Evolutionary conservation across 2,329 filamentous ascomycete genomes (phyloP).

Genomic region (Penicillium sp.): DNA sequence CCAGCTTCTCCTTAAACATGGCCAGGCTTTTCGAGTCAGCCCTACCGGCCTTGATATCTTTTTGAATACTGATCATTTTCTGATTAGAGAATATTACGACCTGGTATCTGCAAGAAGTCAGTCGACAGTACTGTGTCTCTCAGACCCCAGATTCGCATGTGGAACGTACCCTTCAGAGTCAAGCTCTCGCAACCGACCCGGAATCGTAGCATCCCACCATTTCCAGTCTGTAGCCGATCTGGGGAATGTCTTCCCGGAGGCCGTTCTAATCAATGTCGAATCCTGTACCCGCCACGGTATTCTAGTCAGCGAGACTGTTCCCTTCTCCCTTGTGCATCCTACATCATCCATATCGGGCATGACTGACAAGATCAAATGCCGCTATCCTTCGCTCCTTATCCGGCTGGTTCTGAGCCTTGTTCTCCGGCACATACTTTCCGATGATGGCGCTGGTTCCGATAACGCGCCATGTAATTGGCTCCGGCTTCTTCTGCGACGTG

Average conservation of each 20-base stretch:
- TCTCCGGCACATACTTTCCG: constrained; percentile 61
- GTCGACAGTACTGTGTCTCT: background rate
- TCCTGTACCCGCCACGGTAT: constrained; percentile 67
- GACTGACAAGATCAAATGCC: constrained; percentile 47
- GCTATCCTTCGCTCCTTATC: constrained; percentile 37
- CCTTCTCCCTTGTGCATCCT: background rate
- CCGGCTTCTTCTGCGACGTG: constrained; percentile 75
- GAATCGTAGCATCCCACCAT: constrained; percentile 81
- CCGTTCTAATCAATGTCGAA: constrained; percentile 77
- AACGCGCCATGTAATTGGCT: constrained; percentile 67
- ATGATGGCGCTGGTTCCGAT: constrained; percentile 70
- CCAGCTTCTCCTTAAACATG: constrained; percentile 80
- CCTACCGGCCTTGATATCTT: constrained; percentile 68
- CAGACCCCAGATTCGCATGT: background rate
- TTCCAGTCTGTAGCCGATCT: constrained; percentile 77
- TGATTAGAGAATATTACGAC: constrained; percentile 87
- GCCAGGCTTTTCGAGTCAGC: constrained; percentile 64
- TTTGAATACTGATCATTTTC: constrained; percentile 71
- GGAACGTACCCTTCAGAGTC: constrained; percentile 62
- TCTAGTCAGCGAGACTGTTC: background rate
- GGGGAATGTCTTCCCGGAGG: constrained; percentile 76
- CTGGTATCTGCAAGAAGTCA: constrained; percentile 56
- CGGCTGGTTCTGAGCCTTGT: constrained; percentile 11
- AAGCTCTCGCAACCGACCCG: constrained; percentile 63
- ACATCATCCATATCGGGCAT: background rate